Percentiles rank a stretch among this genome's conserved stretches.
phyloP scores from a whole-genome alignment of 2,329 filamentous ascomycete genomes.

The Zymoseptoria pseudotritici region DNA sequence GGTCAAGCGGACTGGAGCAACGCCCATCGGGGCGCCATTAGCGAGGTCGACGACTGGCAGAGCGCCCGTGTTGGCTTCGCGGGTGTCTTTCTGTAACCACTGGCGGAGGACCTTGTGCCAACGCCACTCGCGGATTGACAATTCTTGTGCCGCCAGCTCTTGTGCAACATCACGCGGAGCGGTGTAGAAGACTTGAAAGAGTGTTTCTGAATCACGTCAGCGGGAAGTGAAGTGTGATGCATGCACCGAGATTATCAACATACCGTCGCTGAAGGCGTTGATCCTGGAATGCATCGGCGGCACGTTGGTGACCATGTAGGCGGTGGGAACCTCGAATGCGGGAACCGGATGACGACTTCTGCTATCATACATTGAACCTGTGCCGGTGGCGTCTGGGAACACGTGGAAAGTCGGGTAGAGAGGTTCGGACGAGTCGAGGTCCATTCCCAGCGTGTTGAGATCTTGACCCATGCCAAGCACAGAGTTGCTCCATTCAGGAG shows the following conservation, averaged over 20 bases:
- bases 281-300: constrained; percentile 46
- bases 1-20: constrained; percentile 37
- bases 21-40: constrained; percentile 18
- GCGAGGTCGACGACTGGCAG: constrained; percentile 24
- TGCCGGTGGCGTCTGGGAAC: constrained; percentile 43
- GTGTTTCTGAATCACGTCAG: constrained; percentile 45
- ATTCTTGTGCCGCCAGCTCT: constrained; percentile 56
- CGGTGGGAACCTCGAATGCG: constrained; percentile 55
- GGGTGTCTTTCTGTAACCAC: constrained; percentile 50
- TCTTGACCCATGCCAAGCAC: constrained; percentile 54
- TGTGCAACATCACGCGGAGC: constrained; percentile 59
- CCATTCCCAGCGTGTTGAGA: constrained; percentile 55
- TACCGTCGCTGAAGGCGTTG: constrained; percentile 30
- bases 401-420: constrained; percentile 58
- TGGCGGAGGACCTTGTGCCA: constrained; percentile 48
- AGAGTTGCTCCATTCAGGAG: constrained; percentile 21
- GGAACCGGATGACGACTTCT: constrained; percentile 50
- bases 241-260: background rate
- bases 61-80: constrained; percentile 27
- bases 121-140: constrained; percentile 47
- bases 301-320: constrained; percentile 60
- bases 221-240: background rate
- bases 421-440: constrained; percentile 48
- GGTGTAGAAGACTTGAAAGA: constrained; percentile 65
- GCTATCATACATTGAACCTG: constrained; percentile 36